Conservation (phyloP, 2,329 filamentous ascomycete genomes). For the Ophiostoma montium region DNA sequence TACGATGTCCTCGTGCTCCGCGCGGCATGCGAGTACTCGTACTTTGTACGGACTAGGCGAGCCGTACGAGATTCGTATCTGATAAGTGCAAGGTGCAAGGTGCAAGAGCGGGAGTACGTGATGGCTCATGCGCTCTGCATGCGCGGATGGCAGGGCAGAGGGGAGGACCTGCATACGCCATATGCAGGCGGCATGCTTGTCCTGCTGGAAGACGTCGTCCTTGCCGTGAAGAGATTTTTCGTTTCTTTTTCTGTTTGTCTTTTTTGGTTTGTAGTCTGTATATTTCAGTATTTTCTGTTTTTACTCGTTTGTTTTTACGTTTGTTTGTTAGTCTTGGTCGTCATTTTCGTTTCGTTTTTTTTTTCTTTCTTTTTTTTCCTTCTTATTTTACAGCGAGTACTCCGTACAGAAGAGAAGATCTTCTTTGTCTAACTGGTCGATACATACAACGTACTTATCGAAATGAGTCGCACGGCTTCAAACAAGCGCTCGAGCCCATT, state of each 20-base stretch:
- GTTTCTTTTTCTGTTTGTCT: not conserved
- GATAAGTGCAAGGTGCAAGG: not conserved
- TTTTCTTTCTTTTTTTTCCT: not conserved
- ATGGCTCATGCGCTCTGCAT: not conserved
- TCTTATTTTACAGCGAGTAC: no score
- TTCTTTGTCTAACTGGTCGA: no score
- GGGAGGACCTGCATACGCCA: not conserved
- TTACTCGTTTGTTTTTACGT: not conserved
- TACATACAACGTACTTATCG: no score
- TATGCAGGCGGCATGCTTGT: not conserved
- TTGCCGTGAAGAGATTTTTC: not conserved
- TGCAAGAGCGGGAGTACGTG: not conserved
- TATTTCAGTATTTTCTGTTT: not conserved
- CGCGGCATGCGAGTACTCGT: no score
- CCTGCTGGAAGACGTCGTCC: not conserved
- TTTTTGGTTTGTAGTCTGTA: not conserved
- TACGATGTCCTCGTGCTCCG: no score
- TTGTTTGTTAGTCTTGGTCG: not conserved
- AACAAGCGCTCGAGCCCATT: no score
- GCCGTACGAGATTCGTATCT: not conserved
- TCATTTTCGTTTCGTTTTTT: not conserved
- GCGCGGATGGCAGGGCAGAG: not conserved
- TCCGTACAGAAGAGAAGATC: no score
- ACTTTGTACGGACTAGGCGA: no score
- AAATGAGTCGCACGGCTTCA: no score